Evolutionary conservation across 768 basidiomycete species (phyloP).

Genomic region (Podaxis pistillaris): DNA sequence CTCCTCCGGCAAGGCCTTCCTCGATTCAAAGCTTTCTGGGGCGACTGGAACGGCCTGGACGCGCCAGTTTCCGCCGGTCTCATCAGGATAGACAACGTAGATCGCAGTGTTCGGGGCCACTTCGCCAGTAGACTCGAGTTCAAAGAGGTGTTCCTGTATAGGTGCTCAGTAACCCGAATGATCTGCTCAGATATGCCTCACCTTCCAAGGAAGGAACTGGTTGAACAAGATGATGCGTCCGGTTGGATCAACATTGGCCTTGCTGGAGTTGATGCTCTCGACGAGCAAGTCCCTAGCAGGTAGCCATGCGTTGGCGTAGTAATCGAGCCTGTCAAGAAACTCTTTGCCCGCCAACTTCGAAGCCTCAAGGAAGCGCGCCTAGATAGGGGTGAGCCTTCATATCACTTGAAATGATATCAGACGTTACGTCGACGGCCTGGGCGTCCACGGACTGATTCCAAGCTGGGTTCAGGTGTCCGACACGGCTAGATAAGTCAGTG

Average conservation of each 20-base stretch:
- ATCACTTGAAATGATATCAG: background rate
- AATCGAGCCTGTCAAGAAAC: constrained; percentile 75
- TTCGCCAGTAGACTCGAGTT: constrained; percentile 63
- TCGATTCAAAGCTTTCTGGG: constrained; percentile 83
- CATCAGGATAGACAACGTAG: constrained; percentile 91
- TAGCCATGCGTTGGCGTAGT: constrained; percentile 88
- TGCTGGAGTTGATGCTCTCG: constrained; percentile 51
- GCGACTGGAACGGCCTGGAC: constrained; percentile 87
- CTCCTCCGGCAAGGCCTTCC: constrained; percentile 88
- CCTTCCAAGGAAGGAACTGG: constrained; percentile 87
- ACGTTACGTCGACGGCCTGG: constrained; percentile 69
- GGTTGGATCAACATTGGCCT: constrained; percentile 58
- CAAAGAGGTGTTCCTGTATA: constrained; percentile 78
- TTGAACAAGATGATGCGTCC: constrained; percentile 83
- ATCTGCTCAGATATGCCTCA: constrained; percentile 22
- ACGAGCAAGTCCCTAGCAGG: constrained; percentile 83
- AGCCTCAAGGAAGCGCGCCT: constrained; percentile 78
- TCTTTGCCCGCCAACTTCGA: constrained; percentile 83
- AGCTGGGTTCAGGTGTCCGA: constrained; percentile 80
- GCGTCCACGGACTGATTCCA: constrained; percentile 85
- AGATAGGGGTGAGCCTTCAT: background rate
- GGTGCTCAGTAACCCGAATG: background rate
- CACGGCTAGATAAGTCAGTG: constrained; percentile 84
- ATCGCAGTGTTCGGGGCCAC: constrained; percentile 53
- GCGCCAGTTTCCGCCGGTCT: constrained; percentile 74